Evolutionary conservation across 768 basidiomycete species (phyloP), one percentile per base, ranked within the genome.

Genomic region (Tricholoma sp.): DNA sequence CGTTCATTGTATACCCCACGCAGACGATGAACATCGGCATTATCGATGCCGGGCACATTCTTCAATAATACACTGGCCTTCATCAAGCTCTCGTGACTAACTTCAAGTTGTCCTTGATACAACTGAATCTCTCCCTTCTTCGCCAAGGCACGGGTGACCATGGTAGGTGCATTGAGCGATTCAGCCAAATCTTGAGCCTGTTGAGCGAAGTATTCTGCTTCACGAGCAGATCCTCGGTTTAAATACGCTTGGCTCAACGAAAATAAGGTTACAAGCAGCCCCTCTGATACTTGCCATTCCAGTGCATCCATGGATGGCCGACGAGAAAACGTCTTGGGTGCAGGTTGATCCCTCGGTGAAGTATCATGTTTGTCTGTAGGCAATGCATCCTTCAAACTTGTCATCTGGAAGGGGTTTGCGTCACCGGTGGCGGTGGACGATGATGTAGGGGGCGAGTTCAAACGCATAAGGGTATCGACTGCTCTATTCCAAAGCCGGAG

Each of bases 401-500:
- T 66, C 66, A 82, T 79, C 39, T 80, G 75, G 63, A 89, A 88
- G 1, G 87, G 86, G 65, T 89, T 83, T 5, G 71, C 66, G 6
- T 78, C 75, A n/a, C 74, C 69, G 8, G 67, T 54, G 49, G 70
- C 63, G 39, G 62, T 58, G 3, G 69, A 29, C 1, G 70, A 47
- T 52, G 43, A 37, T 9, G 60, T 62, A 14, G 65, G 61, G 1
- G 71, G 67, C 16, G 80, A 79, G n/a, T 70, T 74, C 4, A 91
- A 74, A 29, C 89, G 84, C 5, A 81, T 69, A 0, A 92, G 67
- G 0, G 81, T 80, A 19, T 91, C 91, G 12, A 84, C 71, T 3
- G 92, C 91, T 24, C 89, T 83, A 66, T 89, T 90, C 84, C 87
- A 92, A 1, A 94, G 71, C 16, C 91, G 83, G 51, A 93, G 76